Evolutionary conservation across 31 red algal genomes (phyloP), one percentile per base, ranked within the genome.

Genomic region (Porphyra umbilicalis): DNA sequence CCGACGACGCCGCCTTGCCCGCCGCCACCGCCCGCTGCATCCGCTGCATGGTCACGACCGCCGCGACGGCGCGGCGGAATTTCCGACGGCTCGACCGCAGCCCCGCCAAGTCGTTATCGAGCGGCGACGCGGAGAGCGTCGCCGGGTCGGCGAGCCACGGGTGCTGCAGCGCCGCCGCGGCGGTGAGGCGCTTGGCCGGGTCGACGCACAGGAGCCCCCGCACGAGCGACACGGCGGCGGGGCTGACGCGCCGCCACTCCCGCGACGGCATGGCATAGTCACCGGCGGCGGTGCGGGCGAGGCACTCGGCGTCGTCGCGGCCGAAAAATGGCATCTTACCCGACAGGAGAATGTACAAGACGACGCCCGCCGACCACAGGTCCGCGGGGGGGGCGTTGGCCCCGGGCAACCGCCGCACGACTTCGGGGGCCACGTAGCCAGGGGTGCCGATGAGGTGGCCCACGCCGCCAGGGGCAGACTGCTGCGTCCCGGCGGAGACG

Each of bases 301-400:
- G 88, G 80, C 90, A 95, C 39, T 93, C 93, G 77, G 87, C 79
- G 57, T 99, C 97, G 78, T 93, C 87, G 76, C 87, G 85, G n/a
- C 97, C 97, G 81, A 90, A 99, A 84, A 99, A 99, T 1, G 97
- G 97, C 93, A 99, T 95, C 39, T 93, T 94, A n/a, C 97, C 97
- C 35, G 89, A 93, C 18, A 99, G 85, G 90, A 99, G 96, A 76
- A 99, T 92, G 79, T 95, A 99, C 36, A 99, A 79, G 31, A 99
- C 79, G 2, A 99, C 97, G 84, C 97, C 97, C 38, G 89, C 83
- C 36, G 92, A 85, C 97, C 97, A 99, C 85, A 95, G 86, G 80
- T 99, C 97, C 5, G 95, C 93, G 16, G 86, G 77, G 11, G 86
- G 68, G 11, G 89, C 93, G 83, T 99, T 96, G 20, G 57, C 57